Evolutionary conservation across 140 eudicot species (phyloP).

Genomic region (Senecio squalidus): DNA sequence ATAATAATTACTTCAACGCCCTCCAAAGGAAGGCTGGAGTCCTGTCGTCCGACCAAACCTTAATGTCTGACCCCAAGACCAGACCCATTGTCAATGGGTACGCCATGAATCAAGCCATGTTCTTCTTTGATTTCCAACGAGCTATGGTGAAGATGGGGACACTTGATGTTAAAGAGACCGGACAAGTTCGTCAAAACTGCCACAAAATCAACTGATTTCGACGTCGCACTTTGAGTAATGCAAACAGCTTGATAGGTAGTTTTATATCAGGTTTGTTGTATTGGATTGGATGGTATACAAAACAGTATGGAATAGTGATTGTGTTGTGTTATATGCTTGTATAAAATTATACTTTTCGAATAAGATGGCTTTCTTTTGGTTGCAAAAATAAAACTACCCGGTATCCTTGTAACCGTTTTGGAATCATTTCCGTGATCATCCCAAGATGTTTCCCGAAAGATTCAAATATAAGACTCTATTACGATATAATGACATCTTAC

Average conservation of each 20-base stretch:
- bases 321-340: slow-evolving; percentile 11
- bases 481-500: too few relatives aligned
- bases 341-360: slow-evolving; percentile 3
- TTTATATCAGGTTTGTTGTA: slow-evolving; percentile 11
- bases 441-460: too few relatives aligned
- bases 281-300: slow-evolving; percentile 16
- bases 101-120: slow-evolving; percentile 84
- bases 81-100: slow-evolving; percentile 55
- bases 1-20: slow-evolving; percentile 48
- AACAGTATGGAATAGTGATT: slow-evolving; percentile 17
- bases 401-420: neutral
- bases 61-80: slow-evolving; percentile 43
- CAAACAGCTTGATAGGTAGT: neutral
- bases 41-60: slow-evolving; percentile 74
- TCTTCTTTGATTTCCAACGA: slow-evolving; percentile 78
- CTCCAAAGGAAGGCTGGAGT: slow-evolving; percentile 59
- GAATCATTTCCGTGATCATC: too few relatives aligned
- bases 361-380: neutral
- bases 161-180: slow-evolving; percentile 79
- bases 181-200: slow-evolving; percentile 72
- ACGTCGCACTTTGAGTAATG: neutral
- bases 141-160: slow-evolving; percentile 89
- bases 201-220: slow-evolving; percentile 41
- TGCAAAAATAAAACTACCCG: too few relatives aligned
- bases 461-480: too few relatives aligned